Conservation (phyloP, 208 protist genomes). For the Wallacemonas sp. region DNA sequence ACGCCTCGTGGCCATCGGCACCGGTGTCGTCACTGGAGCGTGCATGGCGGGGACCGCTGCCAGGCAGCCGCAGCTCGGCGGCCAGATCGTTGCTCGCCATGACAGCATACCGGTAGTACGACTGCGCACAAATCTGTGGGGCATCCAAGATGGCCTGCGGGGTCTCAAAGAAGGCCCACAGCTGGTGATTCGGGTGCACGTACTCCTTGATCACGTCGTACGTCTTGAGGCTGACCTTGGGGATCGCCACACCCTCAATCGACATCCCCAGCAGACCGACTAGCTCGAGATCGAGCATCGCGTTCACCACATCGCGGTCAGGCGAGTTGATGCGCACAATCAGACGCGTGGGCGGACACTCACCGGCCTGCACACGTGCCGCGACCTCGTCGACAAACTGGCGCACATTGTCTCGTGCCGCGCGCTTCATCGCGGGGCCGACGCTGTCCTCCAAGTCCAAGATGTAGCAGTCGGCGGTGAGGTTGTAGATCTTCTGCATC, state of each 20-base stretch:
- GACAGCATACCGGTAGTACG: conserved; percentile 71
- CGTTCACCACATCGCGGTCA: conserved; percentile 62
- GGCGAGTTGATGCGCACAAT: conserved; percentile 84
- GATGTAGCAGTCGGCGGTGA: conserved; percentile 74
- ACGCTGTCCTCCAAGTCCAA: conserved; percentile 81
- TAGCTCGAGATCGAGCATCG: conserved; percentile 81
- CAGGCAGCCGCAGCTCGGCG: conserved; percentile 47
- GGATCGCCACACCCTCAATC: conserved; percentile 81
- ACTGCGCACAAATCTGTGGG: conserved; percentile 55
- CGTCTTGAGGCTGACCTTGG: conserved; percentile 57
- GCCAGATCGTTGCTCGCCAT: conserved; percentile 69
- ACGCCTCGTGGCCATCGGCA: neutral
- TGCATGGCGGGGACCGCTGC: neutral
- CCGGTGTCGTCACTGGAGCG: conserved; percentile 3
- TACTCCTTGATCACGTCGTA: conserved; percentile 58
- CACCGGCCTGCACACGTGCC: conserved; percentile 8
- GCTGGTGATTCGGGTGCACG: conserved; percentile 70
- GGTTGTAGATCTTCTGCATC: conserved; percentile 53
- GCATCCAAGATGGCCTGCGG: conserved; percentile 74
- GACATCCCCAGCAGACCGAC: conserved; percentile 57
- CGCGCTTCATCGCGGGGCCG: conserved; percentile 33
- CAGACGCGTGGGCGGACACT: conserved; percentile 41
- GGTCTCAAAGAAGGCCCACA: conserved; percentile 87
- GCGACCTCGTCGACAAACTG: conserved; percentile 50
- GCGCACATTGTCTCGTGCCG: conserved; percentile 59